phyloP scores from a whole-genome alignment of 441 rosid species.

The Eutrema salsugineum region DNA sequence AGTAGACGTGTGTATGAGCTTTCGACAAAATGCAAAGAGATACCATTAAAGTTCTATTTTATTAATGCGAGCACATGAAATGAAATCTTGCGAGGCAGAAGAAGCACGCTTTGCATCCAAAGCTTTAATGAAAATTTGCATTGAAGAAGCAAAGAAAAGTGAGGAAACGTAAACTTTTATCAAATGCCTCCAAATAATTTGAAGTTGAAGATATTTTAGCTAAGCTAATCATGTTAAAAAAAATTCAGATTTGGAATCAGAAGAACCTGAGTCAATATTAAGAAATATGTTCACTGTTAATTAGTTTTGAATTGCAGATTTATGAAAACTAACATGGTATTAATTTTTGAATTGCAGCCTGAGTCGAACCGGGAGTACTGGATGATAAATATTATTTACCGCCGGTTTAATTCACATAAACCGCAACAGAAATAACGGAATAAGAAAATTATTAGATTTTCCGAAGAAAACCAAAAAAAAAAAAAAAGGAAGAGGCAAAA shows the following conservation, averaged over 20 bases:
- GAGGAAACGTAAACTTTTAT: background rate
- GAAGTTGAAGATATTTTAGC: background rate
- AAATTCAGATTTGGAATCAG: background rate
- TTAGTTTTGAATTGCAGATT: too few species aligned
- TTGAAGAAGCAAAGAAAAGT: background rate
- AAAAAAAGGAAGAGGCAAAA: background rate
- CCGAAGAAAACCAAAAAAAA: background rate
- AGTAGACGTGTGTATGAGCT: slow-evolving; percentile 11
- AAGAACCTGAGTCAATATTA: background rate
- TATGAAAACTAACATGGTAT: too few species aligned
- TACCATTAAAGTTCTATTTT: background rate
- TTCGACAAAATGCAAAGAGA: background rate
- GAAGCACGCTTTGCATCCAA: slow-evolving; percentile 27
- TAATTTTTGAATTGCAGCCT: too few species aligned
- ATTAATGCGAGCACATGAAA: background rate
- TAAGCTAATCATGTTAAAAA: background rate
- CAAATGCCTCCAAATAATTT: background rate
- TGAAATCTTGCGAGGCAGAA: background rate
- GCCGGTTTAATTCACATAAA: background rate
- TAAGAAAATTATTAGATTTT: background rate
- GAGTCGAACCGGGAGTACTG: background rate
- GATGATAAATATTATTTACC: background rate
- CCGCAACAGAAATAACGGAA: slow-evolving; percentile 32
- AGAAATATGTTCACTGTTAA: background rate
- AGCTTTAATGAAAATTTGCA: slow-evolving; percentile 5